A percentile compares a stretch with the other conserved stretches of the same genome.
Conservation (phyloP, 208 protist species). For the Wallacemonas collosoma region DNA sequence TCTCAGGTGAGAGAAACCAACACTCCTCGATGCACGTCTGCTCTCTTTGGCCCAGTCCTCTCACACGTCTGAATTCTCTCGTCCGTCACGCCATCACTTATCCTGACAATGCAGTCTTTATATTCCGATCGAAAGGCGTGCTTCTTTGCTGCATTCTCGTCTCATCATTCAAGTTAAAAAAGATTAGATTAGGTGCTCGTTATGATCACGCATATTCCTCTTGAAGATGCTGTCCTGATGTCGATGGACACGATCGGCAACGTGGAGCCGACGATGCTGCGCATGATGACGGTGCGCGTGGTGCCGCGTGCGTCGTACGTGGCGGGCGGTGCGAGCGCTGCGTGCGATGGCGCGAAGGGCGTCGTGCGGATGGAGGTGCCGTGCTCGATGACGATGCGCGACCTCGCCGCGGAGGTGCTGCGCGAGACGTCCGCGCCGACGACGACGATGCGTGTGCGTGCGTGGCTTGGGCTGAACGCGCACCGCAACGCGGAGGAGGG, state of each 20-base stretch:
- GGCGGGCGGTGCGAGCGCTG: background rate
- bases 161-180: background rate
- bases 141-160: no score
- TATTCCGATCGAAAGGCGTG: no score
- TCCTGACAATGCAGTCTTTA: no score
- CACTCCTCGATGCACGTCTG: no score
- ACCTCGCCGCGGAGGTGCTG: conserved; percentile 7
- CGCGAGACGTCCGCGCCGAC: conserved; percentile 10
- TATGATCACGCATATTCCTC: background rate
- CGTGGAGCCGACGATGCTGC: conserved; percentile 14
- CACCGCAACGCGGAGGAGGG: background rate
- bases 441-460: conserved; percentile 7
- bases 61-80: no score
- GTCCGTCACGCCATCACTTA: no score
- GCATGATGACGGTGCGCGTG: conserved; percentile 12
- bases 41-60: no score
- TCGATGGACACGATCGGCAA: conserved; percentile 3
- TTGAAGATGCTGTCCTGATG: background rate
- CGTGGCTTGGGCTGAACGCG: conserved; percentile 5
- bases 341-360: background rate
- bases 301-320: conserved; percentile 12
- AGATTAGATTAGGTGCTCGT: background rate
- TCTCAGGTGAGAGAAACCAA: no score
- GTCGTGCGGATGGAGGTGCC: conserved; percentile 9
- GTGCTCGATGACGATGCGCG: conserved; percentile 13